Evolutionary conservation across 495 filamentous ascomycete species (phyloP), one percentile per base, ranked within the genome.

Genomic region (Podospora anserina): DNA sequence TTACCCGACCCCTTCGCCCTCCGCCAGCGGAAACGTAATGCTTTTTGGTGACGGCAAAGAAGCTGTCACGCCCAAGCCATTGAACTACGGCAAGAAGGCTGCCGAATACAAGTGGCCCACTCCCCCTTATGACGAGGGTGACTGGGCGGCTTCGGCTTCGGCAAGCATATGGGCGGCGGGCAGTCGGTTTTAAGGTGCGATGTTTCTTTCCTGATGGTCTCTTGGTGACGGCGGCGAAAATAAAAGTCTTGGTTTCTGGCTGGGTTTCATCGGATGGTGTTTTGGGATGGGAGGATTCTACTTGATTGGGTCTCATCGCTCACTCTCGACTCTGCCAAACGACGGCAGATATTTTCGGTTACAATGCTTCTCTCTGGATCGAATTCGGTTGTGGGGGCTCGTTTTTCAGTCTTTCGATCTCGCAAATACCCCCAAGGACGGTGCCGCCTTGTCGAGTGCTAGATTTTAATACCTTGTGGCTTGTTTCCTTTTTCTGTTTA

Each of bases 1-100:
- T 3, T 97, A 97, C 75, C 92, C 93, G 3, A 97, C 93, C 2
- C 94, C 94, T 11, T 97, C 93, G 0, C 92, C 92, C 11, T 96
- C 94, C 11, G 91, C 91, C 55, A 93, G 91, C 78, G 88, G 90
- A 13, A 90, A 92, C 73, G 84, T 85, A 27, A 83, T 90, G 23
- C 85, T 88, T 60, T 94, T 91, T 71, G 89, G 88, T 20, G 88
- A 89, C 57, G 80, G 82, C 44, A 82, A 89, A 63, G 87, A 93
- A 66, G 81, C 83, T 18, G 77, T 88, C 13, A 87, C 85, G 30
- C 89, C 89, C 59, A 85, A 87, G 67, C 82, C 83, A 3, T 72
- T 86, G 56, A 78, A 83, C 54, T 78, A 82, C 58, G 75, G 76
- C 73, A 88, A 85, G 68, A 83, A 88, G 69, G 78, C 84, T 30